phyloP scores from a whole-genome alignment of 1,284 basidiomycete genomes.

The Megacollybia platyphylla region DNA sequence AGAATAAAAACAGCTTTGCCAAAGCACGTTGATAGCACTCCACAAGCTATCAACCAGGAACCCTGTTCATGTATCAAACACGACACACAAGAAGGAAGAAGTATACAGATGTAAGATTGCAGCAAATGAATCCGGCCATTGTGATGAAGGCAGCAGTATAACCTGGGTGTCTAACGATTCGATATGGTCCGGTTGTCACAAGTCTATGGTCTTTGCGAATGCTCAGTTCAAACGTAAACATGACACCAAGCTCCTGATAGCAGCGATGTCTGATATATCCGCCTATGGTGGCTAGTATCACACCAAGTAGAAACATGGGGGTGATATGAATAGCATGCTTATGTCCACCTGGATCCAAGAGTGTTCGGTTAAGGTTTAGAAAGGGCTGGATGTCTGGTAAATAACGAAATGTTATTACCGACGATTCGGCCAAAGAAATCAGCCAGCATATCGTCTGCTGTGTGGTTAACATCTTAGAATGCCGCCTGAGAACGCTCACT shows the following conservation, averaged over 20 bases:
- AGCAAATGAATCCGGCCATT: constrained; percentile 12
- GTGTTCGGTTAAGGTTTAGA: constrained; percentile 7
- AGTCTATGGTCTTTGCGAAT: constrained; percentile 20
- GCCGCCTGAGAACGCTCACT: constrained; percentile 7
- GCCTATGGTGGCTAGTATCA: constrained; percentile 13
- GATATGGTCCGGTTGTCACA: constrained; percentile 21
- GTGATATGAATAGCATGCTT: constrained; percentile 12
- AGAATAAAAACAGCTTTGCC: constrained; percentile 11
- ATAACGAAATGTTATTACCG: constrained; percentile 12
- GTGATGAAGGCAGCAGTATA: constrained; percentile 20
- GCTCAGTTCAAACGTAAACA: constrained; percentile 25
- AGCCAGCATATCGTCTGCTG: neutral
- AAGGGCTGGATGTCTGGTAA: constrained; percentile 9
- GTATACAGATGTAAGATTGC: neutral
- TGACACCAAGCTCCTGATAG: constrained; percentile 18
- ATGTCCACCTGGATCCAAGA: constrained; percentile 9
- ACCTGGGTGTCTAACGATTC: constrained; percentile 23
- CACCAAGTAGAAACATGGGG: constrained; percentile 16
- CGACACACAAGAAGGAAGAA: neutral
- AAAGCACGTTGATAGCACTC: constrained; percentile 13
- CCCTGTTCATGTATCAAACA: constrained; percentile 14
- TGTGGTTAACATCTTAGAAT: neutral
- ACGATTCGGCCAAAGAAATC: constrained; percentile 1
- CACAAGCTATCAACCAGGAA: constrained; percentile 23
- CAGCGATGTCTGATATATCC: constrained; percentile 16